These are phyloP conservation scores for Lentinula sp. DNA, from an alignment of 768 basidiomycete species.

Conservation along the genomic window DNA sequence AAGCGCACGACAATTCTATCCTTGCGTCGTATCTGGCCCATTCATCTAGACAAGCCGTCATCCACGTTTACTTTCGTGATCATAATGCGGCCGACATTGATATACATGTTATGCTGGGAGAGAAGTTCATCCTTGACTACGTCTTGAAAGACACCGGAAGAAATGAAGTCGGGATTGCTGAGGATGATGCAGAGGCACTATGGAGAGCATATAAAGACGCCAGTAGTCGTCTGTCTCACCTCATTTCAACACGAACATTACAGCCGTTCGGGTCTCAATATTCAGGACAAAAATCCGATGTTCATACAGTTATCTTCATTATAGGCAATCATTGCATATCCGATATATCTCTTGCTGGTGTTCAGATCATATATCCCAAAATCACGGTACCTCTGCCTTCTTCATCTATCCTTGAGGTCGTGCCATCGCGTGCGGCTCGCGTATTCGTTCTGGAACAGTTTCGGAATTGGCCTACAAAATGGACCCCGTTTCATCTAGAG, in stretches of 20 bases:
- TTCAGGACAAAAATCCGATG: not conserved
- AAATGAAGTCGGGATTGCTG: not conserved
- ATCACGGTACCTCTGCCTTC: conserved; percentile 21
- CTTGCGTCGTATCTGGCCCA: not conserved
- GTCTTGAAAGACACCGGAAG: not conserved
- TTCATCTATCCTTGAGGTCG: conserved; percentile 30
- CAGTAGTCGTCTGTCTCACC: not conserved
- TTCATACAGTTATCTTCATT: conserved; percentile 1
- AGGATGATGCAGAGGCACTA: not conserved
- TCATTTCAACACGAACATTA: not conserved
- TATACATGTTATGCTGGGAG: not conserved
- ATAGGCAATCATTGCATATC: not conserved
- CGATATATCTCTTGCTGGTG: not conserved
- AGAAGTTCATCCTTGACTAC: not conserved
- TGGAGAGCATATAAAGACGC: not conserved
- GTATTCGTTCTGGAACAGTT: conserved; percentile 59
- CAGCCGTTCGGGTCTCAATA: not conserved
- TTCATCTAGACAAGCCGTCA: not conserved
- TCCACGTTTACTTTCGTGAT: not conserved
- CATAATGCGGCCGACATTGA: not conserved
- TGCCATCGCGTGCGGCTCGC: conserved; percentile 41
- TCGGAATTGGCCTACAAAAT: conserved; percentile 46
- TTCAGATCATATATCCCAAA: not conserved
- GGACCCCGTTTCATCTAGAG: conserved; percentile 62
- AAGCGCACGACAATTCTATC: not conserved